These are phyloP conservation scores for Globisporangium middletonii DNA, from an alignment of 352 stramenopile species.

Conservation along the genomic window DNA sequence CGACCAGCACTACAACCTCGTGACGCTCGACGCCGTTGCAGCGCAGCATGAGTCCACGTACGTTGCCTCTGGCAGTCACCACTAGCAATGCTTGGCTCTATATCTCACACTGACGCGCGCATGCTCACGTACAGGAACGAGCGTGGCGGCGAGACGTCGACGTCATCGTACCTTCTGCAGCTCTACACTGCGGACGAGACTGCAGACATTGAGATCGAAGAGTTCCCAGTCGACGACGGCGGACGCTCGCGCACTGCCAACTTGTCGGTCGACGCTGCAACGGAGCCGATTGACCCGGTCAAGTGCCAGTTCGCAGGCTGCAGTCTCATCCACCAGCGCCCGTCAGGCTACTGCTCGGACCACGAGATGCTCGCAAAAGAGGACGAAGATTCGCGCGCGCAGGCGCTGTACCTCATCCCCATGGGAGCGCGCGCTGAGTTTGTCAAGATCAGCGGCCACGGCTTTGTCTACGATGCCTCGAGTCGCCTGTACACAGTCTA, in stretches of 20 bases:
- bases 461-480: slow-evolving; percentile 67
- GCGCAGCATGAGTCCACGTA: slow-evolving; percentile 55
- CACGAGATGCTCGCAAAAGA: slow-evolving; percentile 80
- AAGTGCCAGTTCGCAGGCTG: slow-evolving; percentile 52
- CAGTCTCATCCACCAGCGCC: slow-evolving; percentile 51
- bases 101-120: not conserved
- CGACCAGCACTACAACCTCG: slow-evolving; percentile 73
- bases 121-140: slow-evolving; percentile 1
- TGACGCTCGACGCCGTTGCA: slow-evolving; percentile 63
- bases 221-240: slow-evolving; percentile 22
- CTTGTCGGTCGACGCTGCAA: slow-evolving; percentile 26
- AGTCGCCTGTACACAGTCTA: slow-evolving; percentile 82
- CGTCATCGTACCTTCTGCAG: slow-evolving; percentile 67
- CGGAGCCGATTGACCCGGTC: slow-evolving; percentile 13
- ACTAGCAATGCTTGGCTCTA: too few relatives aligned
- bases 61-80: slow-evolving; percentile 1
- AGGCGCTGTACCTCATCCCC: slow-evolving; percentile 78
- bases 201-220: slow-evolving; percentile 75
- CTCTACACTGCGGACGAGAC: slow-evolving; percentile 78
- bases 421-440: slow-evolving; percentile 58
- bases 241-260: slow-evolving; percentile 45
- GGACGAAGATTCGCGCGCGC: slow-evolving; percentile 72
- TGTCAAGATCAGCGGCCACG: slow-evolving; percentile 69
- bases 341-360: slow-evolving; percentile 64
- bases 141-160: slow-evolving; percentile 19